A percentile compares a stretch with the other conserved stretches of the same genome.
Evolutionary conservation across 1,284 basidiomycete genomes (phyloP).

Genomic region (Coniophora puteana): DNA sequence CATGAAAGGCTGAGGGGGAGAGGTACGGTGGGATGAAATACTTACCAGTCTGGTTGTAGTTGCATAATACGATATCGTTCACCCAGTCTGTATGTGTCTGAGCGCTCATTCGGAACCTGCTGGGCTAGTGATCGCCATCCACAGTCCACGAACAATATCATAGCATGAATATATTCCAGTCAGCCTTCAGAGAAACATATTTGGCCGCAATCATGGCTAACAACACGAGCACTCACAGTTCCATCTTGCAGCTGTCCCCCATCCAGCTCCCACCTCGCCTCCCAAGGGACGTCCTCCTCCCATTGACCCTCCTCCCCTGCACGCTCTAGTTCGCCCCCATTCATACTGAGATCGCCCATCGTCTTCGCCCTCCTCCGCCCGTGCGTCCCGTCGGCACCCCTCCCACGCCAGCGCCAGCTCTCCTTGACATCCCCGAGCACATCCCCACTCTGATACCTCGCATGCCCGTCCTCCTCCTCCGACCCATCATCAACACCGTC

Average conservation of each 20-base stretch:
- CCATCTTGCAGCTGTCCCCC: conserved; percentile 38
- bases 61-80: conserved; percentile 92
- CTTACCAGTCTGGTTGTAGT: conserved; percentile 85
- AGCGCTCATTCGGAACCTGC: conserved; percentile 76
- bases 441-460: too few relatives aligned
- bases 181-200: conserved; percentile 6
- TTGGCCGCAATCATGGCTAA: conserved; percentile 5
- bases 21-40: too few relatives aligned
- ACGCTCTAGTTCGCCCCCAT: too few relatives aligned
- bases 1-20: not conserved
- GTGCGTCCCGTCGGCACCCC: too few relatives aligned
- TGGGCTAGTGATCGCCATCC: too few relatives aligned
- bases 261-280: conserved; percentile 81
- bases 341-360: too few relatives aligned
- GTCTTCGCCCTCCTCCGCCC: conserved; percentile 32
- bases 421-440: conserved; percentile 67
- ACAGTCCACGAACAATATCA: too few relatives aligned
- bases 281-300: conserved; percentile 56
- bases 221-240: conserved; percentile 38
- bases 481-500: conserved; percentile 58
- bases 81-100: conserved; percentile 95
- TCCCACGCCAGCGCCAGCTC: too few relatives aligned
- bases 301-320: too few relatives aligned
- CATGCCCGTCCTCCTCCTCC: conserved; percentile 48
- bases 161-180: too few relatives aligned